Percentiles rank a stretch among this genome's conserved stretches.
Conservation (phyloP, 495 filamentous ascomycete genomes). For the Halenospora varia region DNA sequence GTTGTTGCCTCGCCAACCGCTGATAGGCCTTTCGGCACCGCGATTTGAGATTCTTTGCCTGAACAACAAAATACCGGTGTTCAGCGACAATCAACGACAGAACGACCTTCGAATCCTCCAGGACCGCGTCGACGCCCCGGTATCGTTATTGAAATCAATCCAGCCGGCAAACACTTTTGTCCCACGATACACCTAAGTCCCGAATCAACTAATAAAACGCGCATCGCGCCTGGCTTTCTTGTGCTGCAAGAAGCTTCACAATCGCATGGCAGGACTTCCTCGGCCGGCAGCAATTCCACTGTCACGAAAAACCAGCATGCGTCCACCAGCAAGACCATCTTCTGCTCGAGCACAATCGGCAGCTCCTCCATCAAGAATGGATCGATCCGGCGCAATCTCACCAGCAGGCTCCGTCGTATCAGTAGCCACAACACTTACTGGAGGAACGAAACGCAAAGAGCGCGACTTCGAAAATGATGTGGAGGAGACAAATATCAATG, state of each 20-base stretch:
- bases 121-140: neutral
- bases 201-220: conserved; percentile 1
- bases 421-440: conserved; percentile 32
- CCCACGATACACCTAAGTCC: too few species aligned
- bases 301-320: conserved; percentile 50
- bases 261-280: conserved; percentile 50
- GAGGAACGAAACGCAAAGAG: conserved; percentile 72
- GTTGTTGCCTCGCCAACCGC: neutral
- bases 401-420: conserved; percentile 62
- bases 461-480: conserved; percentile 72
- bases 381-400: conserved; percentile 49
- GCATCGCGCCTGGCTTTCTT: neutral
- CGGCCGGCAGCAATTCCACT: conserved; percentile 47
- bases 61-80: too few species aligned
- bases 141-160: neutral
- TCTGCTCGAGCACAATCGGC: conserved; percentile 37
- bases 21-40: too few species aligned
- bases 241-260: conserved; percentile 12
- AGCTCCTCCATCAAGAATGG: conserved; percentile 30
- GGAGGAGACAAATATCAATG: conserved; percentile 93
- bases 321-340: conserved; percentile 49
- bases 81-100: neutral
- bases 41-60: neutral
- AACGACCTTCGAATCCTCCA: neutral
- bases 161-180: too few species aligned